These are phyloP conservation scores for Leccinum uliginosum DNA, from an alignment of 768 basidiomycete species.

Conservation along the genomic window DNA sequence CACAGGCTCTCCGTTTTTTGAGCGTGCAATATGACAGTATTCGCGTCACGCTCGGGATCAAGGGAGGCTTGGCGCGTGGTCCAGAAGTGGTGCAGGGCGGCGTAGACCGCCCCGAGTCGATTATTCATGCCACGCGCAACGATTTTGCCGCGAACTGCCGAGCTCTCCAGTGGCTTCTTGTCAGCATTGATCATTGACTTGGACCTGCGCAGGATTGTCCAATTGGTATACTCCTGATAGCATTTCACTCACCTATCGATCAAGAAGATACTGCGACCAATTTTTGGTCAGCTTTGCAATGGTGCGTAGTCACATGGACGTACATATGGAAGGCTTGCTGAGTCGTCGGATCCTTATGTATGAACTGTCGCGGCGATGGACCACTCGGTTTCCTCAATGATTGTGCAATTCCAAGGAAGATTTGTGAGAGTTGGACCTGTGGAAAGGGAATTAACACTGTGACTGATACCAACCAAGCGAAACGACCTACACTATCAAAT, in stretches of 20 bases:
- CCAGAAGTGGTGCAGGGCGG: constrained; percentile 52
- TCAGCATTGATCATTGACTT: constrained; percentile 45
- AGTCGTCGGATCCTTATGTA: constrained; percentile 46
- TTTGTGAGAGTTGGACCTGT: constrained; percentile 48
- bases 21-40: constrained; percentile 50
- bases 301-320: constrained; percentile 14
- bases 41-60: constrained; percentile 42
- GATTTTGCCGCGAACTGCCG: constrained; percentile 28
- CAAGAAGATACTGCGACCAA: constrained; percentile 12
- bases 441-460: not conserved
- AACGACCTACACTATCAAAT: constrained; percentile 40
- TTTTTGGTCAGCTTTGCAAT: not conserved
- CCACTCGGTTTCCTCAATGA: constrained; percentile 51
- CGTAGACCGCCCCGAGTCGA: constrained; percentile 53
- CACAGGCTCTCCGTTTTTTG: constrained; percentile 22
- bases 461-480: not conserved
- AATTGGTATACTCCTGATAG: not conserved
- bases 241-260: constrained; percentile 15
- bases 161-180: constrained; percentile 35
- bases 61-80: constrained; percentile 39
- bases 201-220: constrained; percentile 34
- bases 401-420: constrained; percentile 53
- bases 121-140: constrained; percentile 29
- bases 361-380: constrained; percentile 39
- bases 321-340: constrained; percentile 59